Evolutionary conservation across 164 flowering plant species (phyloP), one percentile per base, ranked within the genome.

Genomic region (Akebia trifoliata): DNA sequence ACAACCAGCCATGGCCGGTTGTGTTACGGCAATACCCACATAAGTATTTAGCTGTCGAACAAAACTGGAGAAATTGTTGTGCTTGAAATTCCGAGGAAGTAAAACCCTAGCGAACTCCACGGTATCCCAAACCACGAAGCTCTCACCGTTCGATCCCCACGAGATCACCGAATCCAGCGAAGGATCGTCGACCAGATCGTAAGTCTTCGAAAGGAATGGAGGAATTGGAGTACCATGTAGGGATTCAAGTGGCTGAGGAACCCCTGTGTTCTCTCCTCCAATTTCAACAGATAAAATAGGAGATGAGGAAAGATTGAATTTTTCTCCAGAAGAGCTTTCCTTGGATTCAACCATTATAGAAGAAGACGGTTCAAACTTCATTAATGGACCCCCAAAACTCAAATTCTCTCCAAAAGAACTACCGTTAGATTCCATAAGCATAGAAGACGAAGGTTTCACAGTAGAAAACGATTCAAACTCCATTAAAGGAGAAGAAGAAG

Each of bases 1-100:
- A 62, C 71, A 70, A 70, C 38, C 67, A 76, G 78, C 79, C 76
- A 38, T n/a, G n/a, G 37, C 35, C 49, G 78, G 61, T 76, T 25
- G 78, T 48, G 53, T 63, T 55, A 40, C 59, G 52, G 67, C 60
- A 61, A 73, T 84, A 88, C 98, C 85, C 92, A 91, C 98, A 77
- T 88, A 91, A 70, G 96, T 86, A 74, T 91, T 91, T 11, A 91
- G 95, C 75, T 91, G 98, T 18, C 98, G 80, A 53, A 88, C 92
- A 66, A 91, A 91, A 66, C 95, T 91, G 72, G 98, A 88, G 81
- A 88, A 88, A 67, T 91, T 91, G 75, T 80, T 84, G 82, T 91
- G 98, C 84, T 91, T 91, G 81, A 91, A 91, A 61, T 88, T 80
- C 63, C 79, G 63, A 2, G 98, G 96, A 56, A 91, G 79, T 4